phyloP scores from a whole-genome alignment of 805 yeast species.

The Torulaspora quercuum region DNA sequence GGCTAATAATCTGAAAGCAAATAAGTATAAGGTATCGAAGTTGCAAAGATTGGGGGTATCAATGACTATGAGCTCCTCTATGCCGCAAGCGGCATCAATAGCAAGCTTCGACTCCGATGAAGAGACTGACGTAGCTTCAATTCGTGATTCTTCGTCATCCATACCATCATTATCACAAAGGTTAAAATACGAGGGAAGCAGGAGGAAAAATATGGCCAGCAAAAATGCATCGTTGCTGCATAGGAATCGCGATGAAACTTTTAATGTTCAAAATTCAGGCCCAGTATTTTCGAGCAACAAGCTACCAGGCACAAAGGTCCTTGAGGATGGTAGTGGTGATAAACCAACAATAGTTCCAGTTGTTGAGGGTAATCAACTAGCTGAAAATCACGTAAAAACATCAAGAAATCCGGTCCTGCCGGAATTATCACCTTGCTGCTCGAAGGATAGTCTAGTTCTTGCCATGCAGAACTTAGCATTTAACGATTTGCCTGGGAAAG shows the following conservation, averaged over 20 bases:
- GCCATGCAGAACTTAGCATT: slow-evolving; percentile 50
- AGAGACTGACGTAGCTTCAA: slow-evolving; percentile 29
- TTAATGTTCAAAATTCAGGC: slow-evolving; percentile 29
- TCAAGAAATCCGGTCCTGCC: slow-evolving; percentile 21
- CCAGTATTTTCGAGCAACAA: slow-evolving; percentile 71
- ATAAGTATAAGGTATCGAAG: slow-evolving; percentile 48
- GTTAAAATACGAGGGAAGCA: slow-evolving; percentile 12
- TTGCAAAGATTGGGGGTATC: slow-evolving; percentile 76
- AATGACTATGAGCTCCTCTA: slow-evolving; percentile 67
- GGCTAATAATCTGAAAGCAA: slow-evolving; percentile 19
- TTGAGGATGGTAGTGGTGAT: slow-evolving; percentile 66
- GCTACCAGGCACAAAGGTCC: slow-evolving; percentile 62
- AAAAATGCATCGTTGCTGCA: slow-evolving; percentile 5
- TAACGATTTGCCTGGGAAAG: slow-evolving; percentile 85
- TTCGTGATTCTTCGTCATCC: slow-evolving; percentile 16
- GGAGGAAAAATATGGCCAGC: slow-evolving; percentile 13
- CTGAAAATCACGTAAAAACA: slow-evolving; percentile 8
- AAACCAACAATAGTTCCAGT: slow-evolving; percentile 64
- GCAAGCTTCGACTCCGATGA: slow-evolving; percentile 32
- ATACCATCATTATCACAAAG: slow-evolving; percentile 16
- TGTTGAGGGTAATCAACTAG: slow-evolving; percentile 25
- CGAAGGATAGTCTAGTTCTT: slow-evolving; percentile 34
- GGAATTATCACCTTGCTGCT: slow-evolving; percentile 34
- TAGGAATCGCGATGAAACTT: slow-evolving; percentile 9
- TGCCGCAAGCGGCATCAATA: slow-evolving; percentile 38